These are phyloP conservation scores for Pisolithus orientalis DNA, from an alignment of 768 basidiomycete genomes.

Conservation along the genomic window DNA sequence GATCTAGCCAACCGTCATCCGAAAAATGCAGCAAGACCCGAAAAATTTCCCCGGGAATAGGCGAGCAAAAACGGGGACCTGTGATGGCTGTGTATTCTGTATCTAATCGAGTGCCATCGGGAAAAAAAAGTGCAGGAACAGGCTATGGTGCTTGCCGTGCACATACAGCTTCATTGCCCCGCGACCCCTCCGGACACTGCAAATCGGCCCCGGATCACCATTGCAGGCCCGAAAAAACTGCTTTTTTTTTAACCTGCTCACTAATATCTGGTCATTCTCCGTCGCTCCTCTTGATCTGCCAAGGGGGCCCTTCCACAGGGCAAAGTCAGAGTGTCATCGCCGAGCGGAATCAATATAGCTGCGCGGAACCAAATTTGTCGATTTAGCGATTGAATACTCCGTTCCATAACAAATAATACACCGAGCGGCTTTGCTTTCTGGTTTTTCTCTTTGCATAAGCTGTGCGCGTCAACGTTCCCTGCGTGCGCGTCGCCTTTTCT, in stretches of 20 bases:
- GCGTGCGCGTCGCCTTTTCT: slow-evolving; percentile 17
- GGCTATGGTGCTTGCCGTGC: slow-evolving; percentile 20
- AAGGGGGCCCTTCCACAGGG: slow-evolving; percentile 22
- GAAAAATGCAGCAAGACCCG: slow-evolving; percentile 14
- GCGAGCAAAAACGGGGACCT: slow-evolving; percentile 32
- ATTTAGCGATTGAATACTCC: slow-evolving; percentile 30
- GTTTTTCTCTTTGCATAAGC: slow-evolving; percentile 25
- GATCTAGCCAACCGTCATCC: neutral
- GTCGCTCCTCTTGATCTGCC: neutral
- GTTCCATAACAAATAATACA: slow-evolving; percentile 30
- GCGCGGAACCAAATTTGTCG: slow-evolving; percentile 27
- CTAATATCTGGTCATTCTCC: no score
- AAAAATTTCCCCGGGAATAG: slow-evolving; percentile 33
- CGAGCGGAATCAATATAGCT: slow-evolving; percentile 21
- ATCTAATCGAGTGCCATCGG: slow-evolving; percentile 24
- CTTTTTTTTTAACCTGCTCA: slow-evolving; percentile 6
- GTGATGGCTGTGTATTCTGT: slow-evolving; percentile 28
- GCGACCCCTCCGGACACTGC: slow-evolving; percentile 10
- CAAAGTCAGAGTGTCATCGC: slow-evolving; percentile 20
- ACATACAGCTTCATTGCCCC: slow-evolving; percentile 23
- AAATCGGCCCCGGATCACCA: neutral
- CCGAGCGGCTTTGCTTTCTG: slow-evolving; percentile 20
- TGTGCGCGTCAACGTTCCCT: slow-evolving; percentile 13
- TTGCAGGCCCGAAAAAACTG: slow-evolving; percentile 4
- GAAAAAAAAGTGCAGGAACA: no score